These are phyloP conservation scores for Pittosporum tobira DNA, from an alignment of 129 eudicot genomes.

Conservation along the genomic window DNA sequence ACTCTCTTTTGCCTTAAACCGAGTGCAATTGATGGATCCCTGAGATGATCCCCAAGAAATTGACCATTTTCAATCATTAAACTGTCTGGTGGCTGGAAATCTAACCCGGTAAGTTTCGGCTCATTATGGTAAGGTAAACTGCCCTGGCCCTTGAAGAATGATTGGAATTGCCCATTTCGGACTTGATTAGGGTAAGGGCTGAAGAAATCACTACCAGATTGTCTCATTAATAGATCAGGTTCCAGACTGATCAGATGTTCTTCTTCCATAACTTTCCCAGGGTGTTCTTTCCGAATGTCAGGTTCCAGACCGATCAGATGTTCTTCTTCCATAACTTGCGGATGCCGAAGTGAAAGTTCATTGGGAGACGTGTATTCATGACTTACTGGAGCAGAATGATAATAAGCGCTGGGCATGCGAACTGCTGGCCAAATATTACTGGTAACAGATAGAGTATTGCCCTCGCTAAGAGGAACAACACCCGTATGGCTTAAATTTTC, in stretches of 20 bases:
- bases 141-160: slow-evolving; percentile 48
- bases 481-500: slow-evolving; percentile 28
- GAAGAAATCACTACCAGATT: slow-evolving; percentile 34
- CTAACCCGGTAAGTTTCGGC: slow-evolving; percentile 36
- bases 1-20: slow-evolving; percentile 41
- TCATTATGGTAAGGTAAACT: slow-evolving; percentile 38
- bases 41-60: slow-evolving; percentile 35
- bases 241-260: slow-evolving; percentile 32
- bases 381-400: slow-evolving; percentile 30
- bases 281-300: slow-evolving; percentile 25
- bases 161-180: slow-evolving; percentile 47
- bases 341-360: slow-evolving; percentile 37
- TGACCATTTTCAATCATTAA: slow-evolving; percentile 36
- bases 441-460: slow-evolving; percentile 27
- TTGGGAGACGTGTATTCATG: slow-evolving; percentile 32
- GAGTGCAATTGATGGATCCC: slow-evolving; percentile 29
- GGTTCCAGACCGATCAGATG: slow-evolving; percentile 34
- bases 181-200: slow-evolving; percentile 47
- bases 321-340: slow-evolving; percentile 28
- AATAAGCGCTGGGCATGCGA: slow-evolving; percentile 39
- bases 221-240: slow-evolving; percentile 25
- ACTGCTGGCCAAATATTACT: slow-evolving; percentile 51
- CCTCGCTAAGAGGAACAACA: slow-evolving; percentile 29
- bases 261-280: slow-evolving; percentile 23
- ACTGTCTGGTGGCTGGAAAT: slow-evolving; percentile 31